Base-by-base conservation (phyloP, 2,329 filamentous ascomycete species). In the Didymella keratinophila region DNA sequence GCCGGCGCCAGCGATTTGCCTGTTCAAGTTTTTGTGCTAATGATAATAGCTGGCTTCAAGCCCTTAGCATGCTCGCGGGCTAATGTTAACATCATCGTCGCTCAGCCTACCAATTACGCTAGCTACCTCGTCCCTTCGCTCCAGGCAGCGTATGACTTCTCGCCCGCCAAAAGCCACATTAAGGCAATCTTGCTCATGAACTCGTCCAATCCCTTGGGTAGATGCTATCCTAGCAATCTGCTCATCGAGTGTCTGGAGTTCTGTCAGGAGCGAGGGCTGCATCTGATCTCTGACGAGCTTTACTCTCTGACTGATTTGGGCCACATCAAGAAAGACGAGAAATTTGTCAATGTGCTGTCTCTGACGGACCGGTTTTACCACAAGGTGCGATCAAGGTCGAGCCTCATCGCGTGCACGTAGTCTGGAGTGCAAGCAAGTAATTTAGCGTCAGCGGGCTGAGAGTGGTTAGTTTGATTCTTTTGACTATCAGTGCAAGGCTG, bases 1-100 rank as follows among this genome's bases (percentile, higher is more conserved):
- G 39, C 49, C 7, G 28, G 49, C 28, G 39, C 49, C 14, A 52
- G 39, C 21, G 39, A 52, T n/a, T n/a, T n/a, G n/a, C n/a, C n/a
- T n/a, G n/a, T n/a, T n/a, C n/a, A n/a, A n/a, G n/a, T n/a, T n/a
- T n/a, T n/a, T n/a, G n/a, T 2, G 49, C 49, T 18, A 52, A 44
- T 10, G 37, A n/a, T n/a, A n/a, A n/a, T n/a, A 52, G 49, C 39
- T 27, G 39, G 49, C 4, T 44, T 52, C 18, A 39, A 52, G 9
- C 16, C 37, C 12, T 4, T 36, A 10, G 28, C 14, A 16, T 34
- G 20, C 2, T 27, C 28, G 5, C 20, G 39, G 23, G 28, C 20
- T 2, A 43, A 52, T 7, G 49, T 41, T 20, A 44, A 36, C 8
- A 44, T 44, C 21, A 20, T 52, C 16, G 27, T 44, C 28, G 49